Percentiles rank a stretch among this genome's conserved stretches.
phyloP scores from a whole-genome alignment of 2,329 filamentous ascomycete genomes.

The Aspergillus ruber region DNA sequence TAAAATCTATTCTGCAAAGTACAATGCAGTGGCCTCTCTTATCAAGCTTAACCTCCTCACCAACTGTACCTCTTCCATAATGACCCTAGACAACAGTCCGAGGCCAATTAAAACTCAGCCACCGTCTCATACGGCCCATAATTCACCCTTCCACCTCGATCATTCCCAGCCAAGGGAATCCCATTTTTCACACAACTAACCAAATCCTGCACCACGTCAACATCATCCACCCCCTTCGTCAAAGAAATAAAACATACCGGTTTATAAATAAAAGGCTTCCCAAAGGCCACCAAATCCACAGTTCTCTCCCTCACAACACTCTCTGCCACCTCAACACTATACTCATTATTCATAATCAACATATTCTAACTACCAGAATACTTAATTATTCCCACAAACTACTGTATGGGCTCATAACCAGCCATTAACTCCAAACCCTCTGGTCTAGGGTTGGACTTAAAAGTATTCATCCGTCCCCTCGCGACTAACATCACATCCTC shows the following conservation, averaged over 20 bases:
- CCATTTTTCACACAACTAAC: slow-evolving; percentile 11
- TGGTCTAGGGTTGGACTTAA: neutral
- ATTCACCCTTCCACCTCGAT: slow-evolving; percentile 15
- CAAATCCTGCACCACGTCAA: slow-evolving; percentile 4
- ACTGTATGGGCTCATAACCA: slow-evolving; percentile 13
- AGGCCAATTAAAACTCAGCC: slow-evolving; percentile 15
- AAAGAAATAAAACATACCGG: slow-evolving; percentile 8
- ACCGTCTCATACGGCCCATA: slow-evolving; percentile 18
- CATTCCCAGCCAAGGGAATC: slow-evolving; percentile 13
- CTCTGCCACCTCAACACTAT: slow-evolving; percentile 17
- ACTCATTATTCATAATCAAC: slow-evolving; percentile 22
- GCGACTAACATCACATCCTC: slow-evolving; percentile 4
- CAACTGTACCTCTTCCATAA: no score
- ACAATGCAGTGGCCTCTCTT: no score
- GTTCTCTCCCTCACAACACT: slow-evolving; percentile 9
- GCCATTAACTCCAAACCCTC: slow-evolving; percentile 7
- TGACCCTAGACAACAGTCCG: neutral
- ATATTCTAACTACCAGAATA: slow-evolving; percentile 18
- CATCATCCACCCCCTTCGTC: neutral
- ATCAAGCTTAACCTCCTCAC: no score
- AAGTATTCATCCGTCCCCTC: slow-evolving; percentile 3
- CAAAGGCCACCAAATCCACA: slow-evolving; percentile 18
- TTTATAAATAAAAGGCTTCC: slow-evolving; percentile 18
- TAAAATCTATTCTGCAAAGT: no score
- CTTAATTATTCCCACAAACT: slow-evolving; percentile 21